Evolutionary conservation across 495 filamentous ascomycete species (phyloP).

Genomic region (Oleoguttula mirabilis): DNA sequence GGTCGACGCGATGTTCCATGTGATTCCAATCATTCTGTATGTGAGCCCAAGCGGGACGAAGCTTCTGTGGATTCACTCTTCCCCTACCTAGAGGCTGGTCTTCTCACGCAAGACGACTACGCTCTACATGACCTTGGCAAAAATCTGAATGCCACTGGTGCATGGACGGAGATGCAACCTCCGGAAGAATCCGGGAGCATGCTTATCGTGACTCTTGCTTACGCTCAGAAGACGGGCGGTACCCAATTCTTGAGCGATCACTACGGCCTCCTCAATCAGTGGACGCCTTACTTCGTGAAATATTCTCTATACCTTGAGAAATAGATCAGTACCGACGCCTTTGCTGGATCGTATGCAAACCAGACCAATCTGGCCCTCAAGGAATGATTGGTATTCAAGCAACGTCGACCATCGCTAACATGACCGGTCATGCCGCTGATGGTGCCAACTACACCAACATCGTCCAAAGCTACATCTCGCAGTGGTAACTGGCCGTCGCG

Average conservation of each 20-base stretch:
- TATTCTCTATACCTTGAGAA: slow-evolving; percentile 26
- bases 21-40: slow-evolving; percentile 27
- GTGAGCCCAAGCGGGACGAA: slow-evolving; percentile 22
- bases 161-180: slow-evolving; percentile 23
- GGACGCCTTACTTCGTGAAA: slow-evolving; percentile 25
- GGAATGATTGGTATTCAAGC: slow-evolving; percentile 30
- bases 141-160: slow-evolving; percentile 27
- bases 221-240: slow-evolving; percentile 38
- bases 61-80: slow-evolving; percentile 10
- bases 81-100: slow-evolving; percentile 25
- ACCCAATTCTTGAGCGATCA: slow-evolving; percentile 32
- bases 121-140: slow-evolving; percentile 28
- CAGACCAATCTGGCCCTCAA: slow-evolving; percentile 33
- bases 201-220: slow-evolving; percentile 34
- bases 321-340: slow-evolving; percentile 31
- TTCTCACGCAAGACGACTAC: slow-evolving; percentile 22
- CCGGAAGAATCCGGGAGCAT: slow-evolving; percentile 32
- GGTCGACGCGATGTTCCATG: slow-evolving; percentile 31
- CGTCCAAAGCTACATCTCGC: slow-evolving; percentile 26
- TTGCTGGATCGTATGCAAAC: slow-evolving; percentile 23
- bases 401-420: slow-evolving; percentile 26
- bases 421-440: slow-evolving; percentile 22
- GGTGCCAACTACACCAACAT: slow-evolving; percentile 26
- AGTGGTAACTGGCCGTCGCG: slow-evolving; percentile 26
- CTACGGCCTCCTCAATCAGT: slow-evolving; percentile 28